phyloP scores from a whole-genome alignment of 768 basidiomycete species.

The Phanerochaete carnosa region DNA sequence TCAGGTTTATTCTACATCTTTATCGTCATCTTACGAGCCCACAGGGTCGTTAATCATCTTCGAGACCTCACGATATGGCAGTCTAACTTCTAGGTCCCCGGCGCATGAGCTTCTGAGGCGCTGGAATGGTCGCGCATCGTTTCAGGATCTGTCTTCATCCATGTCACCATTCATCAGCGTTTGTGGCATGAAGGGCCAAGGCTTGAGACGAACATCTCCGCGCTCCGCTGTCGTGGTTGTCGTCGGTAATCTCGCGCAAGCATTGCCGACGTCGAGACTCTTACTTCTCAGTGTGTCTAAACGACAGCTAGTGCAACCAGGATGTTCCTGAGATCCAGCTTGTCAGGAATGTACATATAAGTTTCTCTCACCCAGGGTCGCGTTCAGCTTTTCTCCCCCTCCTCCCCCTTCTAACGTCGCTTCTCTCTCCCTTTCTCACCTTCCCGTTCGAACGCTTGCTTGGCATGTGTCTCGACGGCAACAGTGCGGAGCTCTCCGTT shows the following conservation, averaged over 20 bases:
- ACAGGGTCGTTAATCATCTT: too few species aligned
- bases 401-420: not conserved
- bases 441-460: not conserved
- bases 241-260: not conserved
- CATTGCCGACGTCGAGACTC: not conserved
- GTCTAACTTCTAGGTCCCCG: too few species aligned
- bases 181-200: not conserved
- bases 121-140: not conserved
- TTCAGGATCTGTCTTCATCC: not conserved
- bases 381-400: not conserved
- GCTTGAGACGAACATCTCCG: not conserved
- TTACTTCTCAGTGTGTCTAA: not conserved
- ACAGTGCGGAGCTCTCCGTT: constrained; percentile 19
- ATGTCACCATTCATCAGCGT: not conserved
- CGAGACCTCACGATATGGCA: too few species aligned
- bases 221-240: not conserved
- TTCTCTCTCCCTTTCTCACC: not conserved
- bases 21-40: too few species aligned
- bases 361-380: too few species aligned
- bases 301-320: too few species aligned
- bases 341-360: too few species aligned
- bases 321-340: too few species aligned
- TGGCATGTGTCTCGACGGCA: constrained; percentile 22
- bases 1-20: too few species aligned
- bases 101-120: too few species aligned